Percentiles rank a stretch among this genome's conserved stretches.
These are phyloP conservation scores for Dactylorhiza incarnata DNA, from an alignment of 106 monocot species.

Conservation along the genomic window DNA sequence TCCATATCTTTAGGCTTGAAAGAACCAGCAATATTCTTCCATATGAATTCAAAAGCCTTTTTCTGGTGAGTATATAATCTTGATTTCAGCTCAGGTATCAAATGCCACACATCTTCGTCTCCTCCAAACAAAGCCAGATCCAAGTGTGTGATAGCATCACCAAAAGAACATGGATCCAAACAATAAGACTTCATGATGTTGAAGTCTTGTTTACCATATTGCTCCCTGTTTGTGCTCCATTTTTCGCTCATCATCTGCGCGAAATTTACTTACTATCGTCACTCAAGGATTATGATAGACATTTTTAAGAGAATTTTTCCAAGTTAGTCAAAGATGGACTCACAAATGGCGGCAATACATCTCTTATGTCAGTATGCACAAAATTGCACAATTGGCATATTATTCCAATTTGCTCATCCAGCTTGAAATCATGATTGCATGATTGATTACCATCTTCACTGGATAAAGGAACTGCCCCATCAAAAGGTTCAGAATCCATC, in stretches of 20 bases:
- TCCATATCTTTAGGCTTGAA: constrained; percentile 33
- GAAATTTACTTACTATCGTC: background rate
- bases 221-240: constrained; percentile 12
- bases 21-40: constrained; percentile 58
- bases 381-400: constrained; percentile 46
- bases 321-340: constrained; percentile 9
- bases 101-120: constrained; percentile 35
- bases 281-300: background rate
- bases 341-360: constrained; percentile 59
- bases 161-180: constrained; percentile 16
- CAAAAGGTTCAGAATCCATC: constrained; percentile 10
- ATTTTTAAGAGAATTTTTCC: constrained; percentile 3
- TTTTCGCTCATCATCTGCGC: constrained; percentile 23
- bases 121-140: constrained; percentile 17
- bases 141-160: constrained; percentile 4
- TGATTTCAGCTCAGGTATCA: constrained; percentile 33
- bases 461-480: background rate
- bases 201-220: background rate
- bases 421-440: constrained; percentile 50
- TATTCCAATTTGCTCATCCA: constrained; percentile 61
- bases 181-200: constrained; percentile 2
- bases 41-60: constrained; percentile 68
- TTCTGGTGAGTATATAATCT: constrained; percentile 61
- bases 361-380: constrained; percentile 48
- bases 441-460: constrained; percentile 14